These are phyloP conservation scores for Nakaseomyces sp. DNA, from an alignment of 1,139 yeast genomes.

Conservation along the genomic window DNA sequence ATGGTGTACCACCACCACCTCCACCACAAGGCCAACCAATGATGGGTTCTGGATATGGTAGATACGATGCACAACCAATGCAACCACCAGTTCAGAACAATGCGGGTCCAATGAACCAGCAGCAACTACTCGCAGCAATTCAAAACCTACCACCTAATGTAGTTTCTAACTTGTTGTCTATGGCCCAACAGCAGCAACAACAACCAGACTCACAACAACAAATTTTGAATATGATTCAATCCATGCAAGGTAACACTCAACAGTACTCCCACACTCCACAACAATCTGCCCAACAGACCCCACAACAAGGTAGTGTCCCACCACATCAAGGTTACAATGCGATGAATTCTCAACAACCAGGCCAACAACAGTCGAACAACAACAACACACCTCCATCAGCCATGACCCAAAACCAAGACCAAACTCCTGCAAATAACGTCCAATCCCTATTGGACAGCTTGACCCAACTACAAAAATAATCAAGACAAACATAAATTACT, in stretches of 20 bases:
- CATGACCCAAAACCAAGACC: constrained; percentile 11
- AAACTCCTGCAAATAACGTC: constrained; percentile 28
- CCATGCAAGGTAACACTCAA: constrained; percentile 19
- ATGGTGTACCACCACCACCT: constrained; percentile 9
- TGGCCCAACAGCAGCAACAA: constrained; percentile 35
- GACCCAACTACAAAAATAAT: constrained; percentile 31
- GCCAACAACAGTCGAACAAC: constrained; percentile 12
- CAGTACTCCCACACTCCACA: constrained; percentile 6
- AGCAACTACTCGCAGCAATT: constrained; percentile 33
- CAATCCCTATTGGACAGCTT: constrained; percentile 33
- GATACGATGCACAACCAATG: constrained; percentile 27
- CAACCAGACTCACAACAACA: constrained; percentile 26
- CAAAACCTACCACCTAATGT: constrained; percentile 47
- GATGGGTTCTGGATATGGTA: constrained; percentile 13
- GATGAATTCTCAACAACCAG: constrained; percentile 11
- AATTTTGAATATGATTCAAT: constrained; percentile 25
- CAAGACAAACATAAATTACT: not conserved
- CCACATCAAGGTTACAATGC: constrained; percentile 6
- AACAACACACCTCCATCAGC: constrained; percentile 17
- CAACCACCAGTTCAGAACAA: constrained; percentile 14
- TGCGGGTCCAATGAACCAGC: constrained; percentile 27
- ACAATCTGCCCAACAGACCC: constrained; percentile 13
- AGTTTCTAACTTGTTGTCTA: constrained; percentile 40
- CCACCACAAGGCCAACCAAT: constrained; percentile 9
- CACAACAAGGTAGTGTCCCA: constrained; percentile 6